phyloP scores from a whole-genome alignment of 805 yeast genomes.

The Zygosaccharomyces bailii region DNA sequence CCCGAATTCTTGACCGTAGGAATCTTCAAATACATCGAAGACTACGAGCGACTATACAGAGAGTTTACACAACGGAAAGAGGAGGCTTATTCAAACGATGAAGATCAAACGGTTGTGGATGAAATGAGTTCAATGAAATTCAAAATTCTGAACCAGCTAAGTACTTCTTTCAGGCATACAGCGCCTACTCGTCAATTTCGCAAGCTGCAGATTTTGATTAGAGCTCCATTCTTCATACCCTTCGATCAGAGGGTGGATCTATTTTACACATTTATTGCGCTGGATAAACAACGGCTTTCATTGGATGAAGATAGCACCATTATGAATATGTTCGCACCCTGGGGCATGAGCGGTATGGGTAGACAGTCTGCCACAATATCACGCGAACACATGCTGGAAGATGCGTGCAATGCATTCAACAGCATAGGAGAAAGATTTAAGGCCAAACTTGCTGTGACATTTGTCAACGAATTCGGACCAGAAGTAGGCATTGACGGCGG shows the following conservation, averaged over 20 bases:
- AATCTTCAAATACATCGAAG: conserved; percentile 24
- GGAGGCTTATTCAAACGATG: conserved; percentile 18
- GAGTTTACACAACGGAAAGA: conserved; percentile 15
- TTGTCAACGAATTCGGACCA: conserved; percentile 65
- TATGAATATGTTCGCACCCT: conserved; percentile 17
- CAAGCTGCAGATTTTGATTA: conserved; percentile 51
- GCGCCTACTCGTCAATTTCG: conserved; percentile 23
- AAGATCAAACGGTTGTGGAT: conserved; percentile 39
- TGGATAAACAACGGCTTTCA: conserved; percentile 44
- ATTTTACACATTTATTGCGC: conserved; percentile 59
- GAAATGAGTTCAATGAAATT: conserved; percentile 17
- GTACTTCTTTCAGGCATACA: conserved; percentile 23
- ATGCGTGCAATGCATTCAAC: conserved; percentile 62
- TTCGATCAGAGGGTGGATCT: conserved; percentile 71
- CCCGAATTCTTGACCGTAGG: conserved; percentile 20
- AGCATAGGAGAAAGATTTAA: conserved; percentile 56
- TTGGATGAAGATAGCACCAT: conserved; percentile 23
- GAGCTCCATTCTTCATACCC: conserved; percentile 75
- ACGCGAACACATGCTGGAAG: conserved; percentile 68
- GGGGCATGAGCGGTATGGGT: conserved; percentile 16
- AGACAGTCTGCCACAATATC: conserved; percentile 51
- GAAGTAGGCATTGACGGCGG: conserved; percentile 98
- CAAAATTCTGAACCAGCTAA: conserved; percentile 19
- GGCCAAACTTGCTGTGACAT: conserved; percentile 56
- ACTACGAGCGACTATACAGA: conserved; percentile 29